Base-by-base conservation (phyloP, 2,329 filamentous ascomycete species). In the Xylariaceae sp. region DNA sequence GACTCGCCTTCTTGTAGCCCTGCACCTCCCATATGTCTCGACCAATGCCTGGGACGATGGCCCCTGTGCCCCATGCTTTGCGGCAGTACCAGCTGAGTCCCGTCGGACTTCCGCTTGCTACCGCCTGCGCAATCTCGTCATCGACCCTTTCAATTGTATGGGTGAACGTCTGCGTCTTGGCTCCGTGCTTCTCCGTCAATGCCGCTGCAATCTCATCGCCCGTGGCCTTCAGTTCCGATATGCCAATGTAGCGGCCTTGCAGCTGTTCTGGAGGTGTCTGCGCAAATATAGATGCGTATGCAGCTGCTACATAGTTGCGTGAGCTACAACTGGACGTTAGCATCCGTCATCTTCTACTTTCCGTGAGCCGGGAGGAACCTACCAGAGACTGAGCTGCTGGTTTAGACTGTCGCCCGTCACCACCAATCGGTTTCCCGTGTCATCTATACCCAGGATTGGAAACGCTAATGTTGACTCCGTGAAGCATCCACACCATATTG, bases 251-350 rank as follows among this genome's bases (percentile, higher is more conserved):
- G 6, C 60, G 47, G 11, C 53, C 55, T 4, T 49, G 37, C 0
- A 63, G 47, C 29, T 58, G 37, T 2, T 49, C 33, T 2, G 55
- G 46, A 5, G 59, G 55, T 1, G 51, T 62, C 2, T 16, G 40
- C 0, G 59, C 48, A n/a, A 64, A 64, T 22, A 63, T 57, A 2
- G 56, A 56, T 4, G 52, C 55, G 25, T 63, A 62, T 0, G 55
- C 60, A 8, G 53, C 54, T 4, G 58, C 59, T 1, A 63, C 60
- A 14, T 60, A 62, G 12, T 54, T 44, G n/a, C 58, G 52, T 2
- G 59, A 59, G 14, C 8, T 14, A 29, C 8, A 29, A 23, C 60
- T 62, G 20, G 40, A 8, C 5, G 20, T 35, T 10, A 6, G 8
- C 4, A 16, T 17, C 29, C 2, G 16, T 22, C 10, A 11, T 44